Percentiles rank a stretch among this genome's conserved stretches.
phyloP scores from a whole-genome alignment of 805 yeast species.

The Yarrowia sp. region DNA sequence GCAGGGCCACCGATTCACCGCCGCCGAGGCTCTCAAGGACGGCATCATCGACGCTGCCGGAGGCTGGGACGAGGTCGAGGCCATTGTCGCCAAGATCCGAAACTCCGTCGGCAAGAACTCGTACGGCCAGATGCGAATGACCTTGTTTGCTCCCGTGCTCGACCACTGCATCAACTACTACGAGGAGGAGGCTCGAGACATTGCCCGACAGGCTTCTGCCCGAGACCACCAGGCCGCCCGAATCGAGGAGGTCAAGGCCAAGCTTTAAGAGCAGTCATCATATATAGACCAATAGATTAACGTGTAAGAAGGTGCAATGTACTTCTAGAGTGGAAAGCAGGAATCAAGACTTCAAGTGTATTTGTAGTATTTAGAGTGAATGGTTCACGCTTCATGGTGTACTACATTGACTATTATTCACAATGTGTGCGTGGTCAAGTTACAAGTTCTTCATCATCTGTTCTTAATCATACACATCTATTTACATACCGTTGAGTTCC shows the following conservation, averaged over 20 bases:
- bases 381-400: no score
- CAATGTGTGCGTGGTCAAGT: no score
- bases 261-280: slow-evolving; percentile 2
- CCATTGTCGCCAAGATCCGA: slow-evolving; percentile 44
- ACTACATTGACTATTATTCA: no score
- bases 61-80: slow-evolving; percentile 49
- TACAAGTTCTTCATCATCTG: no score
- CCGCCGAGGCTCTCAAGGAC: slow-evolving; percentile 45
- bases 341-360: no score
- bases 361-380: no score
- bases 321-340: no score
- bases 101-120: slow-evolving; percentile 30
- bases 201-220: slow-evolving; percentile 30
- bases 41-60: slow-evolving; percentile 50
- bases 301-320: no score
- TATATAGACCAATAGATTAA: background rate
- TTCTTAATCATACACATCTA: background rate
- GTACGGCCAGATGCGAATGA: slow-evolving; percentile 34
- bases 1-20: slow-evolving; percentile 50
- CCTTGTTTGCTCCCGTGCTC: slow-evolving; percentile 29
- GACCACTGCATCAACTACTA: slow-evolving; percentile 37
- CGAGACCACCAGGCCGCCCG: slow-evolving; percentile 34
- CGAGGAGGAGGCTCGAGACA: slow-evolving; percentile 35
- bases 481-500: slow-evolving; percentile 36
- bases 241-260: slow-evolving; percentile 34